phyloP scores from a whole-genome alignment of 2,329 filamentous ascomycete genomes.

The Colletotrichum tofieldiae region DNA sequence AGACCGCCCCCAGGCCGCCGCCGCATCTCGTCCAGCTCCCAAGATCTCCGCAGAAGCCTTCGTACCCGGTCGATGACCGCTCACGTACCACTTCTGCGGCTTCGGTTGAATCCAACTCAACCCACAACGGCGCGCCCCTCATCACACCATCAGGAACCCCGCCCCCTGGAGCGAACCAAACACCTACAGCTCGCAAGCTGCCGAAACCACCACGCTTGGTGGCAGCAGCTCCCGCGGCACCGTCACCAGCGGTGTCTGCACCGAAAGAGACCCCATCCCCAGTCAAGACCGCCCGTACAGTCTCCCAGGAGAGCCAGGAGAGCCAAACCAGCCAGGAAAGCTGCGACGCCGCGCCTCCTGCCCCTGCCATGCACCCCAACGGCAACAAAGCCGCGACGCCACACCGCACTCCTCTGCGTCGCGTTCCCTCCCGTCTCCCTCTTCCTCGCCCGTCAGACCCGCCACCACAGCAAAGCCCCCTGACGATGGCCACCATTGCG shows the following conservation, averaged over 20 bases:
- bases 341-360: constrained; percentile 46
- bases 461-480: constrained; percentile 67
- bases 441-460: constrained; percentile 57
- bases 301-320: constrained; percentile 38
- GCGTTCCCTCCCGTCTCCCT: constrained; percentile 52
- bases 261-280: constrained; percentile 14
- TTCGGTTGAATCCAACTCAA: constrained; percentile 46
- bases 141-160: constrained; percentile 38
- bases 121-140: constrained; percentile 47
- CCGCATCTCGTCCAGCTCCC: constrained; percentile 52
- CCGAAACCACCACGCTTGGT: constrained; percentile 37
- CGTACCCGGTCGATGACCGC: constrained; percentile 40
- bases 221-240: constrained; percentile 12
- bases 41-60: constrained; percentile 51
- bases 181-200: constrained; percentile 30
- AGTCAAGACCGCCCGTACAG: constrained; percentile 14
- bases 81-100: constrained; percentile 35
- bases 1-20: constrained; percentile 50
- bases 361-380: constrained; percentile 41
- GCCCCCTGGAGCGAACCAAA: constrained; percentile 23
- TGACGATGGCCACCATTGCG: constrained; percentile 74
- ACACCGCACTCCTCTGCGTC: constrained; percentile 43
- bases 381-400: constrained; percentile 31
- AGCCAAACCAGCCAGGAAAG: constrained; percentile 22
- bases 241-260: not conserved